Conservation (phyloP, 1,284 basidiomycete species). For the Rugosomyces carneus region DNA sequence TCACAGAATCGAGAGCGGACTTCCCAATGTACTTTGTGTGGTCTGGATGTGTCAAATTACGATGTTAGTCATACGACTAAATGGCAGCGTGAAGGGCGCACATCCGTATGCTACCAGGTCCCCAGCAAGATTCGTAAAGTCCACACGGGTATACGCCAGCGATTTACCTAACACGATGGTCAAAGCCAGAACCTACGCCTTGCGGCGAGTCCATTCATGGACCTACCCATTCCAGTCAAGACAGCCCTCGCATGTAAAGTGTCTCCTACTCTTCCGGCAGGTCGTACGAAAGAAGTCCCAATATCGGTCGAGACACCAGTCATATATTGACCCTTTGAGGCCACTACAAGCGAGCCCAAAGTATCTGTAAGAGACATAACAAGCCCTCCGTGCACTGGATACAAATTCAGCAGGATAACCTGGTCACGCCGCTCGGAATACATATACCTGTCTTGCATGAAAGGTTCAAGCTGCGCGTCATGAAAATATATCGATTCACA, state of each 20-base stretch:
- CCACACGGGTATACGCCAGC: conserved; percentile 76
- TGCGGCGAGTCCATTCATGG: not conserved
- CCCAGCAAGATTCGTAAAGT: conserved; percentile 67
- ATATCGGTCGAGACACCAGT: conserved; percentile 89
- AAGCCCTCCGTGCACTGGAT: conserved; percentile 72
- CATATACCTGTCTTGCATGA: conserved; percentile 18
- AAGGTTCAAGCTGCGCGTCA: not conserved
- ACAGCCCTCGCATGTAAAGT: conserved; percentile 54
- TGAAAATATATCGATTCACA: conserved; percentile 20
- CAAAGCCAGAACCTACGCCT: not conserved
- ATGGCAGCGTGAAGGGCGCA: conserved; percentile 33
- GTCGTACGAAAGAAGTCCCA: conserved; percentile 75
- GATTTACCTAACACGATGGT: conserved; percentile 55
- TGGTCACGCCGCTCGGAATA: not conserved
- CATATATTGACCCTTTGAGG: conserved; percentile 75
- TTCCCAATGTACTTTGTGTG: conserved; percentile 89
- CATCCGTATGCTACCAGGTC: conserved; percentile 82
- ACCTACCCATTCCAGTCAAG: conserved; percentile 58
- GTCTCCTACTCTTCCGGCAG: conserved; percentile 63
- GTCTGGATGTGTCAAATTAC: conserved; percentile 37
- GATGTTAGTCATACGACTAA: not conserved
- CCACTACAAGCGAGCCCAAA: conserved; percentile 77
- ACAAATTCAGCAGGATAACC: not conserved
- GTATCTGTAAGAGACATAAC: conserved; percentile 84
- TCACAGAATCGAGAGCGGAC: conserved; percentile 58